phyloP scores from a whole-genome alignment of 129 eudicot genomes.

The Glebionis coronaria region DNA sequence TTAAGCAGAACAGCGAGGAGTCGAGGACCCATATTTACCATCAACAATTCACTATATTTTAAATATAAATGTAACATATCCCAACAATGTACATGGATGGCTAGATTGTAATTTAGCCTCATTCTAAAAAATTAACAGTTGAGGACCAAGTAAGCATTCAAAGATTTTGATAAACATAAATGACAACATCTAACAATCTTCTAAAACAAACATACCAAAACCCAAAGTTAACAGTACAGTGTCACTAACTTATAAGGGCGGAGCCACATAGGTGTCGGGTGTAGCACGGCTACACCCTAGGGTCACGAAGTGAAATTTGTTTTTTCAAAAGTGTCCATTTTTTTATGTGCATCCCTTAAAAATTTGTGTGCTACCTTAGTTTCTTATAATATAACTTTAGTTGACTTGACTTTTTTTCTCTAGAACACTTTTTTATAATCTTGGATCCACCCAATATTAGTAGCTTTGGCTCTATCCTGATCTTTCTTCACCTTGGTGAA shows the following conservation, averaged over 20 bases:
- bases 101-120: constrained; percentile 15
- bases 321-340: no score
- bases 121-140: constrained; percentile 20
- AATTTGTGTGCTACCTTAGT: no score
- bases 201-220: constrained; percentile 11
- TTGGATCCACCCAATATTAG: no score
- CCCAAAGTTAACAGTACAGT: constrained; percentile 8
- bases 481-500: constrained; percentile 17
- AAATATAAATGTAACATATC: constrained; percentile 17
- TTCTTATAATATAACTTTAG: no score
- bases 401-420: no score
- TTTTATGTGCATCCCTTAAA: no score
- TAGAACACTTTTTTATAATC: no score
- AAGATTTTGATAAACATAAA: constrained; percentile 22
- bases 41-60: not conserved
- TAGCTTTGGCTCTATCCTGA: constrained; percentile 15
- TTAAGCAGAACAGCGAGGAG: no score
- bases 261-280: no score
- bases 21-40: not conserved
- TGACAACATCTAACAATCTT: constrained; percentile 21
- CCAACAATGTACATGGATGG: constrained; percentile 29
- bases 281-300: no score
- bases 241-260: constrained; percentile 13
- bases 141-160: constrained; percentile 17
- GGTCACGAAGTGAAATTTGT: no score